Base-by-base conservation (phyloP, 2,329 filamentous ascomycete species). In the Coniochaeta prunicola region DNA sequence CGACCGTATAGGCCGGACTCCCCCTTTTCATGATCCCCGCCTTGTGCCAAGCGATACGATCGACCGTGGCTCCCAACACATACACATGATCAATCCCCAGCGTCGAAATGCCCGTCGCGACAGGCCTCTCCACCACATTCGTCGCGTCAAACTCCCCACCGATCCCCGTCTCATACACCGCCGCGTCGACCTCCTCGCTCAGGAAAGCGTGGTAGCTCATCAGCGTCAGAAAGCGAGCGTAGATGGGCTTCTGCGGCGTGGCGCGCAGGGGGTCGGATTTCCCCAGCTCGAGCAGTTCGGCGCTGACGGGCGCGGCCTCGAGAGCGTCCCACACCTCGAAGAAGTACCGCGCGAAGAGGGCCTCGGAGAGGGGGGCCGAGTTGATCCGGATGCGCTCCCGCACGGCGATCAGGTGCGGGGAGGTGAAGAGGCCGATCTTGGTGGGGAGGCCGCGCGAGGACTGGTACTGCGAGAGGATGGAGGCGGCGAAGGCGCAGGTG, bases 91-190 rank as follows among this genome's bases (percentile, higher is more conserved):
- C 88, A 60, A 90, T 83, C 12, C 85, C 87, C 13, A 90, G 73
- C n/a, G 82, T 81, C 53, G 81, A 85, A 59, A 90, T 84, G 1
- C 81, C 87, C 0, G 81, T 78, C 0, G 78, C 86, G 0, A 81
- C 74, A 0, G 86, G 84, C 15, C 68, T 69, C 56, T 78, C 74
- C 6, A 99, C 73, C 24, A 97, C 83, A 68, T 97, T 97, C 10
- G 94, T 99, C 30, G 89, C 89, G 69, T 97, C 93, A 67, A 92
- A 92, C 74, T 96, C 91, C 55, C 92, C 94, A 17, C 94, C 94
- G 63, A 97, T 96, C 0, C 94, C 94, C 67, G 91, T 96, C 74
- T 99, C 94, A 34, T 97, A 81, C 10, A 97, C 85, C 0, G 91
- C 92, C 19, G 85, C 85, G 62, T 87, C 80, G 0, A 97, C 86